These are phyloP conservation scores for Phycomyces blakesleeanus DNA, from an alignment of 192 early-diverging fungal genomes.

Conservation along the genomic window DNA sequence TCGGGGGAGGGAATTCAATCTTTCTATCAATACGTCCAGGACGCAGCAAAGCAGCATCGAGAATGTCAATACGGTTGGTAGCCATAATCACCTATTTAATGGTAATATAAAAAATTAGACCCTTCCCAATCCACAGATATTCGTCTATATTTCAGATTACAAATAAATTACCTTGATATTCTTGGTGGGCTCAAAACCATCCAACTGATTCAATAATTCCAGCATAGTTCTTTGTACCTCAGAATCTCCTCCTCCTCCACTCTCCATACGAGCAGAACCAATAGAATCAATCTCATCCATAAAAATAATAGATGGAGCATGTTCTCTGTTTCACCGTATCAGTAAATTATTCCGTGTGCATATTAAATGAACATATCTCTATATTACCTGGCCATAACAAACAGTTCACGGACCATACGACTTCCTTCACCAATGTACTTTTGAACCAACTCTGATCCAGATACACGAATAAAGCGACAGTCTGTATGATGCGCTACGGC, in stretches of 20 bases:
- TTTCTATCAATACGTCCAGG: conserved; percentile 90
- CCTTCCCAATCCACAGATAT: too few relatives aligned
- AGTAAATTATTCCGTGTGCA: not conserved
- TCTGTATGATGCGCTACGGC: conserved; percentile 93
- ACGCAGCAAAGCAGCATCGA: conserved; percentile 82
- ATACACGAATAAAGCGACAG: conserved; percentile 88
- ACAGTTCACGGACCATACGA: conserved; percentile 88
- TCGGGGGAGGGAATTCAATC: conserved; percentile 89
- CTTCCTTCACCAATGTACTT: conserved; percentile 93
- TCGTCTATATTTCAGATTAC: too few relatives aligned
- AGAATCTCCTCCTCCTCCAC: conserved; percentile 76
- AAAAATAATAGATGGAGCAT: conserved; percentile 89
- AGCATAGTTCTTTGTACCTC: conserved; percentile 92
- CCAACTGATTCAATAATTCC: conserved; percentile 85
- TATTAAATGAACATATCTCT: too few relatives aligned
- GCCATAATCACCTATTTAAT: conserved; percentile 69
- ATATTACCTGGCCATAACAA: conserved; percentile 75
- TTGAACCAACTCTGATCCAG: conserved; percentile 86
- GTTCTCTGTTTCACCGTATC: conserved; percentile 62
- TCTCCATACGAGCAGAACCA: conserved; percentile 80
- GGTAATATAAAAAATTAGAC: too few relatives aligned
- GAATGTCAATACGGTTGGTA: conserved; percentile 88
- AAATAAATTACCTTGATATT: conserved; percentile 63
- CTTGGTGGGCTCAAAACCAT: conserved; percentile 87
- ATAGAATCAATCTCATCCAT: conserved; percentile 94